These are phyloP conservation scores for Exophiala phaeomuriformis DNA, from an alignment of 2,329 filamentous ascomycete species.

Conservation along the genomic window DNA sequence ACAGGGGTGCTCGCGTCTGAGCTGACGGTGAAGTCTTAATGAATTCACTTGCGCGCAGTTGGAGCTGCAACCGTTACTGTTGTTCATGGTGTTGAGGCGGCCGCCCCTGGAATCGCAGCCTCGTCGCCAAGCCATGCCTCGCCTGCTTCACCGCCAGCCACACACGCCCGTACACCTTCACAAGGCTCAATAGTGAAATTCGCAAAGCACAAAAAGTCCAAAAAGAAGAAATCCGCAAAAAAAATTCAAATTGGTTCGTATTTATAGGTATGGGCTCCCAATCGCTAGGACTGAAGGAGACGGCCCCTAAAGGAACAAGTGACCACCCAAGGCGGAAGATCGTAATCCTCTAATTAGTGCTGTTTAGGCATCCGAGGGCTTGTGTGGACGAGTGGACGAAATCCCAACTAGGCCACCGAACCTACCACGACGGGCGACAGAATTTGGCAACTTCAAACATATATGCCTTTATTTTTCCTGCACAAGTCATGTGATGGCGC, in stretches of 20 bases:
- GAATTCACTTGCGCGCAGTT: neutral
- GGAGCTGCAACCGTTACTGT: neutral
- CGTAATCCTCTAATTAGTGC: neutral
- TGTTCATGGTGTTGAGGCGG: neutral
- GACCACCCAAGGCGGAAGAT: conserved; percentile 4
- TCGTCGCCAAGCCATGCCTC: neutral
- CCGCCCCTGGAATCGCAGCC: conserved; percentile 1
- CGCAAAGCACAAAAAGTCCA: neutral
- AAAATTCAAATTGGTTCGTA: neutral
- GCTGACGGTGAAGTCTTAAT: neutral
- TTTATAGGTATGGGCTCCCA: conserved; percentile 1
- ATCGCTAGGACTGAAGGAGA: neutral
- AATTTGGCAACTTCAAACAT: neutral
- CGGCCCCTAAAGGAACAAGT: conserved; percentile 1
- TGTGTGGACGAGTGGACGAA: neutral
- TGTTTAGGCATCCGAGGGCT: neutral
- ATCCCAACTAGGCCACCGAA: neutral
- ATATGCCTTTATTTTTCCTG: neutral
- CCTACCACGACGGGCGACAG: neutral
- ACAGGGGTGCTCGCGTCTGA: neutral
- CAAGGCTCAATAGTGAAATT: neutral
- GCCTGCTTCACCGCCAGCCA: neutral
- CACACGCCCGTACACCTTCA: neutral
- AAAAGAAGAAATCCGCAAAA: neutral
- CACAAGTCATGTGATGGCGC: neutral